Conservation (phyloP, 2,329 filamentous ascomycete genomes). For the Cladosporium sp. region DNA sequence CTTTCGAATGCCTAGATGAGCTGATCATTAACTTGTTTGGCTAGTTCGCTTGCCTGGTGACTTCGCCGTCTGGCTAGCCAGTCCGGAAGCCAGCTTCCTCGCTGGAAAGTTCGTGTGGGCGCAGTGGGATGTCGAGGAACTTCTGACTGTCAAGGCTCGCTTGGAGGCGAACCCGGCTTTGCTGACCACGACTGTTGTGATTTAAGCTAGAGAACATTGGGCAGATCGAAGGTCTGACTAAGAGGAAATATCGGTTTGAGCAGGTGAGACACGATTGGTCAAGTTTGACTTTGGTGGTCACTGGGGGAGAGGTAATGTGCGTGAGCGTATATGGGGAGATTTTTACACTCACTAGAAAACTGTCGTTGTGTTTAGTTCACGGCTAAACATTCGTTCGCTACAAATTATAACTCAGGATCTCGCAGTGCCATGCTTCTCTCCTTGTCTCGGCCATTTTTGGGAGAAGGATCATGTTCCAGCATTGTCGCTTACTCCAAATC, state of each 20-base stretch:
- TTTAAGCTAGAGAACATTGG: neutral
- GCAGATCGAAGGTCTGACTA: neutral
- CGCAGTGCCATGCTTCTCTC: too few relatives aligned
- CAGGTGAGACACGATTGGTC: neutral
- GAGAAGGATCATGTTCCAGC: too few relatives aligned
- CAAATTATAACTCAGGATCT: neutral
- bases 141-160: constrained; percentile 26
- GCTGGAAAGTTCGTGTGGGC: constrained; percentile 41
- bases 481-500: too few relatives aligned
- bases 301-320: neutral
- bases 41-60: constrained; percentile 26
- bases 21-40: neutral
- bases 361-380: neutral
- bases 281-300: neutral
- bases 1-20: neutral
- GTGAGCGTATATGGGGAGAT: neutral
- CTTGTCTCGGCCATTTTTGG: too few relatives aligned
- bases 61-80: constrained; percentile 42
- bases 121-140: constrained; percentile 46
- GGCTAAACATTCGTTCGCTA: too few relatives aligned
- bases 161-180: constrained; percentile 23
- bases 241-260: neutral
- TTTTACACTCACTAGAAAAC: neutral
- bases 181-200: constrained; percentile 25
- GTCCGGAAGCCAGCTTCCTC: constrained; percentile 42